Evolutionary conservation across 495 filamentous ascomycete species (phyloP).

Genomic region (Xylaria castorea): DNA sequence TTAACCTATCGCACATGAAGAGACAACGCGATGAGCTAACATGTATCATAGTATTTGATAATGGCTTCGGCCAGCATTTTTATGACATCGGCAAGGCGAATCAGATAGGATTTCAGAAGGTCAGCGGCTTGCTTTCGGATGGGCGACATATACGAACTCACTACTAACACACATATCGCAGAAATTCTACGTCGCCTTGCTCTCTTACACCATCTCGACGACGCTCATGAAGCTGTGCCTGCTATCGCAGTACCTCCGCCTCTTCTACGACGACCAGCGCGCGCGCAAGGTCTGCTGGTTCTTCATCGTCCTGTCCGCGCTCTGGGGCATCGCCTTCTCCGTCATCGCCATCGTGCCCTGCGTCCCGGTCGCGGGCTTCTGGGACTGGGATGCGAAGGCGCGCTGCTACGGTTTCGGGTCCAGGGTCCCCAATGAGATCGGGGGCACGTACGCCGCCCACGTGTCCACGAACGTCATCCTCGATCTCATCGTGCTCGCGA

Average conservation of each 20-base stretch:
- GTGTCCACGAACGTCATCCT: slow-evolving; percentile 37
- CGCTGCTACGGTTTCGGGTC: slow-evolving; percentile 44
- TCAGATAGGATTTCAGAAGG: slow-evolving; percentile 36
- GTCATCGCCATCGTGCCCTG: slow-evolving; percentile 40
- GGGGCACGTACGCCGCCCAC: slow-evolving; percentile 37
- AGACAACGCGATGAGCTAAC: slow-evolving; percentile 22
- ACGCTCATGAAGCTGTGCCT: slow-evolving; percentile 40
- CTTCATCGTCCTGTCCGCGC: slow-evolving; percentile 31
- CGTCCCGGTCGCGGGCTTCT: slow-evolving; percentile 40
- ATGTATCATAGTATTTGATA: slow-evolving; percentile 32
- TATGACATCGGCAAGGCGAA: slow-evolving; percentile 27
- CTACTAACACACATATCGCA: slow-evolving; percentile 20
- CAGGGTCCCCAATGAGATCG: slow-evolving; percentile 30
- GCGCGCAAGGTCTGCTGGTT: slow-evolving; percentile 34
- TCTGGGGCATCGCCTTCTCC: slow-evolving; percentile 40
- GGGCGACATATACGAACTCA: background rate
- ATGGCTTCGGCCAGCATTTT: slow-evolving; percentile 42
- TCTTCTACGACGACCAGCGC: slow-evolving; percentile 31
- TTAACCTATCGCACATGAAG: background rate
- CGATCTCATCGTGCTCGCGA: slow-evolving; percentile 38
- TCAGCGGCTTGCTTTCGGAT: slow-evolving; percentile 15
- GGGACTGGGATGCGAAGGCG: slow-evolving; percentile 31
- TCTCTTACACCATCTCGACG: slow-evolving; percentile 40
- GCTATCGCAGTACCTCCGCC: slow-evolving; percentile 39
- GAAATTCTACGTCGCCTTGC: slow-evolving; percentile 38